These are phyloP conservation scores for Fusarium sulawesiense DNA, from an alignment of 2,329 filamentous ascomycete genomes.

Conservation along the genomic window DNA sequence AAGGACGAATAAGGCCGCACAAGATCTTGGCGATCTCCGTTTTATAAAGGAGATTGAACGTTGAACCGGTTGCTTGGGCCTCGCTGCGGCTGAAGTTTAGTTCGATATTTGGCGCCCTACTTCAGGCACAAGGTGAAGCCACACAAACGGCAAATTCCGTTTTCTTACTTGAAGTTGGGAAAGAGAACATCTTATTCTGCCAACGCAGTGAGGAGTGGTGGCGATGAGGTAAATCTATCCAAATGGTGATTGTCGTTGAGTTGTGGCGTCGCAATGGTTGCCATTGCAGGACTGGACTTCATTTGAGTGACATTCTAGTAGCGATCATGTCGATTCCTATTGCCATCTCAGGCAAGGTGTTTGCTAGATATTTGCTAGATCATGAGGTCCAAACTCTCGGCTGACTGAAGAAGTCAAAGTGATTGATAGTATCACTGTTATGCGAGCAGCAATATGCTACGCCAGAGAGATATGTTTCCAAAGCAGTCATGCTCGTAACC, in stretches of 20 bases:
- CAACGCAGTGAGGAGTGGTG: background rate
- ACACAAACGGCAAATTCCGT: background rate
- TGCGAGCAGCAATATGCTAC: background rate
- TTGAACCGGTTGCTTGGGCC: background rate
- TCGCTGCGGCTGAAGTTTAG: constrained; percentile 24
- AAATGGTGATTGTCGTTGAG: background rate
- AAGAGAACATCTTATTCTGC: background rate
- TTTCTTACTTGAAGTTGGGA: background rate
- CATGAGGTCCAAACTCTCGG: background rate
- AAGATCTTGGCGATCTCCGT: constrained; percentile 16
- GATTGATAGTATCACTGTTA: background rate
- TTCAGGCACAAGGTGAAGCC: constrained; percentile 22
- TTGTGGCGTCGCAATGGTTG: background rate
- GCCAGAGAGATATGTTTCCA: background rate
- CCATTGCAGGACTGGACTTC: background rate
- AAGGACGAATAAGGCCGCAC: background rate
- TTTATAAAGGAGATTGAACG: constrained; percentile 13
- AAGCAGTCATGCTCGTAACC: background rate
- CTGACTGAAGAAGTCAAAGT: too few species aligned
- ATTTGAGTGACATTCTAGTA: background rate
- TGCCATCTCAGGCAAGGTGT: accelerated
- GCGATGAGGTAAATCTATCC: background rate
- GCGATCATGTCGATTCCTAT: background rate
- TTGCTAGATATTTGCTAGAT: background rate
- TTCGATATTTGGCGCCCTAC: constrained; percentile 16